A percentile compares a stretch with the other conserved stretches of the same genome.
phyloP scores from a whole-genome alignment of 495 filamentous ascomycete species.

The Bathelium albidoporum region DNA sequence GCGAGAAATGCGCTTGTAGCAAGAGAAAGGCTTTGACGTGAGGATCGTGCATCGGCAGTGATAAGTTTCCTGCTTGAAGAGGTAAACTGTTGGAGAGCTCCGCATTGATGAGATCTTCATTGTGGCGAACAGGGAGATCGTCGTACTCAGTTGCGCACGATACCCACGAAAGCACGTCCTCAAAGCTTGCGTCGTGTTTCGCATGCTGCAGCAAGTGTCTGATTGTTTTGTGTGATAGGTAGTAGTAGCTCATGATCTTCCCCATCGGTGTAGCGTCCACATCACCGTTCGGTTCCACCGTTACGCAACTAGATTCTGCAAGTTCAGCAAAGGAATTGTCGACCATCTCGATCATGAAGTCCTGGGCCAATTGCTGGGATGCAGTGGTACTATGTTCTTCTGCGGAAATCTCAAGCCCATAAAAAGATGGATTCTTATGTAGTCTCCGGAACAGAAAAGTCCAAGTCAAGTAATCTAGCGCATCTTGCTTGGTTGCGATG shows the following conservation, averaged over 20 bases:
- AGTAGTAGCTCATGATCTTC: constrained; percentile 99
- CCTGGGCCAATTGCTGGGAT: constrained; percentile 74
- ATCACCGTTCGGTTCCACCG: constrained; percentile 74
- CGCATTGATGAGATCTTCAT: constrained; percentile 95
- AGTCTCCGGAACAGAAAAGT: constrained; percentile 97
- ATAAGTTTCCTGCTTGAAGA: constrained; percentile 55
- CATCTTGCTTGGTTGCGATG: constrained; percentile 87
- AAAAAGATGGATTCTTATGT: constrained; percentile 98
- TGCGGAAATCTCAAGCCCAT: constrained; percentile 85
- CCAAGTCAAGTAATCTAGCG: constrained; percentile 96
- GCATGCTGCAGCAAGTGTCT: constrained; percentile 67
- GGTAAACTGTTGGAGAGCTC: constrained; percentile 77
- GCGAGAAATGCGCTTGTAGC: constrained; percentile 87
- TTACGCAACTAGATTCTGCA: constrained; percentile 70
- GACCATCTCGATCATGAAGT: constrained; percentile 87
- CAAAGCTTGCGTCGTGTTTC: constrained; percentile 66
- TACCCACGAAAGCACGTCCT: constrained; percentile 89
- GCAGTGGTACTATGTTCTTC: constrained; percentile 87
- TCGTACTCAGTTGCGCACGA: constrained; percentile 90
- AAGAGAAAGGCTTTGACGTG: constrained; percentile 95
- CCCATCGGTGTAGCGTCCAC: constrained; percentile 81
- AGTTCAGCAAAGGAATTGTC: constrained; percentile 74
- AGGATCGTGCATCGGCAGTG: constrained; percentile 92
- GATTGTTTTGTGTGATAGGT: constrained; percentile 92
- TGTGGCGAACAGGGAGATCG: constrained; percentile 96